Conservation (phyloP, 2,329 filamentous ascomycete genomes). For the Escovopsis sp. region DNA sequence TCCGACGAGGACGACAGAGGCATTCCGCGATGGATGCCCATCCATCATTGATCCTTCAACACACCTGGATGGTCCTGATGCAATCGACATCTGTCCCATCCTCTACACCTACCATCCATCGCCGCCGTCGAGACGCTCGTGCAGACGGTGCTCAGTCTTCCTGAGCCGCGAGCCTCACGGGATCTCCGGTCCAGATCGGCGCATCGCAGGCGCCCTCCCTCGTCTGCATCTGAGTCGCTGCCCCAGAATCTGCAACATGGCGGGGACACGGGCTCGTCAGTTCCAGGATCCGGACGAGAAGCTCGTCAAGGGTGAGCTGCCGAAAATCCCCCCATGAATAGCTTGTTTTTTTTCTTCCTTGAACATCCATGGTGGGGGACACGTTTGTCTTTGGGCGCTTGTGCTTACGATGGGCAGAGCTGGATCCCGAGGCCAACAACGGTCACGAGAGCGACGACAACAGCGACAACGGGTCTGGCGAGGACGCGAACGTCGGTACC, state of each 20-base stretch:
- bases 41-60: slow-evolving; percentile 6
- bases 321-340: too few species aligned
- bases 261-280: slow-evolving; percentile 36
- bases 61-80: too few species aligned
- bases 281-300: slow-evolving; percentile 48
- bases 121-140: too few species aligned
- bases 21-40: slow-evolving; percentile 21
- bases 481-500: slow-evolving; percentile 45
- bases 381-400: too few species aligned
- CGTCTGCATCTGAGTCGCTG: too few species aligned
- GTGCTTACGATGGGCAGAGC: slow-evolving; percentile 35
- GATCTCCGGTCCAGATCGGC: too few species aligned
- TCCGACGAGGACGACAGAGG: slow-evolving; percentile 12
- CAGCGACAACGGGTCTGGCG: slow-evolving; percentile 33
- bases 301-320: slow-evolving; percentile 39
- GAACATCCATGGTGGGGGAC: too few species aligned
- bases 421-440: slow-evolving; percentile 60
- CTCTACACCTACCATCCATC: too few species aligned
- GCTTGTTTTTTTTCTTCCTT: background rate
- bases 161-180: too few species aligned
- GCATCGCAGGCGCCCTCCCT: too few species aligned
- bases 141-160: too few species aligned
- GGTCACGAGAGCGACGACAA: slow-evolving; percentile 38
- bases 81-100: too few species aligned
- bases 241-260: slow-evolving; percentile 24